Conservation (phyloP, 1,284 basidiomycete species). For the Cryptococcus sp. region DNA sequence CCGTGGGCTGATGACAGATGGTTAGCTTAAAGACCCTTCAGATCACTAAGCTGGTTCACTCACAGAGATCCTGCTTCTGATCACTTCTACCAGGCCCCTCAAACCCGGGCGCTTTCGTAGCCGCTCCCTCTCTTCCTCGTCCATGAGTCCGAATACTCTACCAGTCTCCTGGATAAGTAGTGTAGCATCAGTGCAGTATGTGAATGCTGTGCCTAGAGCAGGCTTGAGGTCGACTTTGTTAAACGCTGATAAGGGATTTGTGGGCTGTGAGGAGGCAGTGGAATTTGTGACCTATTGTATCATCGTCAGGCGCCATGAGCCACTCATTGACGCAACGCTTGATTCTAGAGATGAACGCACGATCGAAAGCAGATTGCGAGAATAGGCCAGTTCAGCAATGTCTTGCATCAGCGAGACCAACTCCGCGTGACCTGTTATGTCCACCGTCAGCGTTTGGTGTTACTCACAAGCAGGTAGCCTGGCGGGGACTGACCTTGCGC, state of each 20-base stretch:
- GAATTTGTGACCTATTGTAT: slow-evolving; percentile 39
- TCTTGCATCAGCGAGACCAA: slow-evolving; percentile 48
- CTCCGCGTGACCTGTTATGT: slow-evolving; percentile 42
- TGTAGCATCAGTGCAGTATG: slow-evolving; percentile 41
- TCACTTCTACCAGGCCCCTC: slow-evolving; percentile 46
- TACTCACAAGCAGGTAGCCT: not conserved
- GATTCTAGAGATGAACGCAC: slow-evolving; percentile 18
- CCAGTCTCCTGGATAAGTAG: slow-evolving; percentile 49
- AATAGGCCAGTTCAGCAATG: slow-evolving; percentile 37
- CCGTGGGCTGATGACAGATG: slow-evolving; percentile 26
- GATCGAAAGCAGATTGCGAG: slow-evolving; percentile 27
- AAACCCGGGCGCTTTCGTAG: slow-evolving; percentile 30
- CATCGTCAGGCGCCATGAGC: too few species aligned
- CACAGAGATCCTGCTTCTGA: slow-evolving; percentile 47
- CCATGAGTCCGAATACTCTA: slow-evolving; percentile 44
- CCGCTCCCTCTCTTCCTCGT: slow-evolving; percentile 44
- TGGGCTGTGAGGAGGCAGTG: slow-evolving; percentile 31
- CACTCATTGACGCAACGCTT: too few species aligned
- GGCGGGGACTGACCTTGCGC: slow-evolving; percentile 38
- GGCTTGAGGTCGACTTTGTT: slow-evolving; percentile 47
- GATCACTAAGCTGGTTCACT: slow-evolving; percentile 9
- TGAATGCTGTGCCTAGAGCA: slow-evolving; percentile 41
- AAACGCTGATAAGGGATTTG: slow-evolving; percentile 44
- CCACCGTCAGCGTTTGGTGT: slow-evolving; percentile 7
- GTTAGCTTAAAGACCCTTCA: not conserved